Evolutionary conservation across 495 filamentous ascomycete species (phyloP).

Genomic region (Trichoderma parareesei): DNA sequence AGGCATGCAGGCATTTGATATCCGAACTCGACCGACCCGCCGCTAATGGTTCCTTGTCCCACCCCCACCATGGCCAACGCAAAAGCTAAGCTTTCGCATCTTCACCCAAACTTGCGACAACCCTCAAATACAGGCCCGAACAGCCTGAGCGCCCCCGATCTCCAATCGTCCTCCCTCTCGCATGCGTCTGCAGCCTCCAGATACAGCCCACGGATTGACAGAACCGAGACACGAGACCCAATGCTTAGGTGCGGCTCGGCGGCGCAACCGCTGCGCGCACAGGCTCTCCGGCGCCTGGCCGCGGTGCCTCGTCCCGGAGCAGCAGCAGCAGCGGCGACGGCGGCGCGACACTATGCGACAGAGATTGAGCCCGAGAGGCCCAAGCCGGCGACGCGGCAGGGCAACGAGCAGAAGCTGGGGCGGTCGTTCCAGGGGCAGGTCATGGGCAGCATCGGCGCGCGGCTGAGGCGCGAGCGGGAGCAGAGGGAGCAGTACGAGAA

Average conservation of each 20-base stretch:
- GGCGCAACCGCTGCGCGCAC: neutral
- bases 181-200: neutral
- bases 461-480: constrained; percentile 64
- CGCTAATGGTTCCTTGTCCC: neutral
- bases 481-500: constrained; percentile 59
- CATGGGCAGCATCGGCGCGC: constrained; percentile 70
- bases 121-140: no score
- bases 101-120: neutral
- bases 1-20: neutral
- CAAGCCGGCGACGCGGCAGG: constrained; percentile 14
- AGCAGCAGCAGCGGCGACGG: constrained; percentile 6
- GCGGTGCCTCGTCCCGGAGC: constrained; percentile 7
- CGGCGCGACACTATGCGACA: constrained; percentile 6
- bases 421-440: constrained; percentile 76
- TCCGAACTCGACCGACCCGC: neutral
- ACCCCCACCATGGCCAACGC: neutral
- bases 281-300: neutral
- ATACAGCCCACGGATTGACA: neutral
- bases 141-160: no score
- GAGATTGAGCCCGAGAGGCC: constrained; percentile 15
- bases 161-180: neutral
- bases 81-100: constrained; percentile 2
- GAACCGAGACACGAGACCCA: neutral
- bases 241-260: constrained; percentile 7
- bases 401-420: constrained; percentile 21